Percentiles rank a stretch among this genome's conserved stretches.
phyloP scores from a whole-genome alignment of 2,329 filamentous ascomycete species.

The Leptographium lundbergii region DNA sequence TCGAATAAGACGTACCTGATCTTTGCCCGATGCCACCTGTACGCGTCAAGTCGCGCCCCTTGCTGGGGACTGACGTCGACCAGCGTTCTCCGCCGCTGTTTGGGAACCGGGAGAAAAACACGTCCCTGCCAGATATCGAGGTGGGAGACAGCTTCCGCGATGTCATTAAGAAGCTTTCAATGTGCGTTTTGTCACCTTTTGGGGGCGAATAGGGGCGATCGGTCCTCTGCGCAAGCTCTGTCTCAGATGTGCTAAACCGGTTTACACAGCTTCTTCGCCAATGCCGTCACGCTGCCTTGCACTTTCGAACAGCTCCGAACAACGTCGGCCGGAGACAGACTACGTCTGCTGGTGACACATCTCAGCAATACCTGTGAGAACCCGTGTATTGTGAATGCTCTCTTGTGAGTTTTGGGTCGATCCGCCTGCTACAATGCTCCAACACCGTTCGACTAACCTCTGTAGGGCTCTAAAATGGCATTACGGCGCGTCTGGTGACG shows the following conservation, averaged over 20 bases:
- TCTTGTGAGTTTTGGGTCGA: conserved; percentile 44
- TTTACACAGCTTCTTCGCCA: conserved; percentile 42
- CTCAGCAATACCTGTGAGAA: conserved; percentile 52
- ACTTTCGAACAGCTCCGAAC: conserved; percentile 64
- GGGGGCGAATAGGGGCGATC: neutral
- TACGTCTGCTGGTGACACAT: conserved; percentile 49
- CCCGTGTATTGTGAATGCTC: conserved; percentile 56
- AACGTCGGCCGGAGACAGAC: conserved; percentile 46
- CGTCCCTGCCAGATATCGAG: conserved; percentile 40
- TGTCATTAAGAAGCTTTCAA: conserved; percentile 54
- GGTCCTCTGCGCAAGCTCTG: conserved; percentile 4
- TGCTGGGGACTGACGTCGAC: conserved; percentile 10
- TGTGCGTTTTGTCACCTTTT: conserved; percentile 23
- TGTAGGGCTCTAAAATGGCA: conserved; percentile 61
- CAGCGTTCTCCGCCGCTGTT: conserved; percentile 24
- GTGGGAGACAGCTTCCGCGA: conserved; percentile 48
- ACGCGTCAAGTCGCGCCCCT: conserved; percentile 27
- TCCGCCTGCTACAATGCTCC: neutral
- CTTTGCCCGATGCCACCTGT: conserved; percentile 9
- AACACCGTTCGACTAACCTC: neutral
- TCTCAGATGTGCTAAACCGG: neutral
- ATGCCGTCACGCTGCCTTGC: conserved; percentile 50
- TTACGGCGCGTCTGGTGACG: conserved; percentile 49
- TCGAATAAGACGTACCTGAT: neutral
- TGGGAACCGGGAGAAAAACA: conserved; percentile 14